Conservation (phyloP, 768 basidiomycete species). For the Leccinum fibrillosum region DNA sequence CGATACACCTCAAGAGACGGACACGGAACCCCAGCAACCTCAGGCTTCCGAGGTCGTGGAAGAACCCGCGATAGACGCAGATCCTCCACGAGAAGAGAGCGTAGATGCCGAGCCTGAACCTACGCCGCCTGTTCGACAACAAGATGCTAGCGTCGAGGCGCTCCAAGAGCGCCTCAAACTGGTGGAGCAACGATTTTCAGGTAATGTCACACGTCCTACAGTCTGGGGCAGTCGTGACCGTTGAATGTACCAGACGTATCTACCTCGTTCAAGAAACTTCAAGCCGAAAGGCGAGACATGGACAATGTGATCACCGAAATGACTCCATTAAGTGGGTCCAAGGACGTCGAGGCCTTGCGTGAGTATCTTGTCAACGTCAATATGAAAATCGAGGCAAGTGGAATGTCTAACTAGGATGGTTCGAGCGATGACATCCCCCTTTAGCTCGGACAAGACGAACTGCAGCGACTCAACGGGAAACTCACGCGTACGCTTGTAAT, state of each 20-base stretch:
- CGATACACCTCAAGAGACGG: neutral
- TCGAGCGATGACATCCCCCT: neutral
- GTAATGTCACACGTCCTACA: constrained; percentile 34
- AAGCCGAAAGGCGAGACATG: constrained; percentile 65
- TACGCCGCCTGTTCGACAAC: neutral
- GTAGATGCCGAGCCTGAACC: neutral
- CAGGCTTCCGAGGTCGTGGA: neutral
- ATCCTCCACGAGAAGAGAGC: neutral
- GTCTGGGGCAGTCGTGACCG: constrained; percentile 1
- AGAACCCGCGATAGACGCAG: neutral
- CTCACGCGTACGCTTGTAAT: constrained; percentile 57
- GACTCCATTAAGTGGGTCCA: constrained; percentile 65
- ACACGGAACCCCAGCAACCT: neutral
- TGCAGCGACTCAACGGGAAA: constrained; percentile 68
- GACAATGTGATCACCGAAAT: constrained; percentile 67
- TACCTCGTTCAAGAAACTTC: constrained; percentile 70
- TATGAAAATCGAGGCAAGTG: constrained; percentile 68
- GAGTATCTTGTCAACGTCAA: constrained; percentile 68
- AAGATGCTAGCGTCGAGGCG: constrained; percentile 44
- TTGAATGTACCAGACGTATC: constrained; percentile 59
- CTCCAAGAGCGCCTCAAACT: constrained; percentile 65
- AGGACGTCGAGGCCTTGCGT: constrained; percentile 63
- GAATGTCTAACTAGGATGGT: neutral
- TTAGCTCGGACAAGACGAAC: constrained; percentile 73
- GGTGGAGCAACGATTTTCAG: constrained; percentile 75